phyloP scores from a whole-genome alignment of 768 basidiomycete genomes.

The Amanita fuliginea region DNA sequence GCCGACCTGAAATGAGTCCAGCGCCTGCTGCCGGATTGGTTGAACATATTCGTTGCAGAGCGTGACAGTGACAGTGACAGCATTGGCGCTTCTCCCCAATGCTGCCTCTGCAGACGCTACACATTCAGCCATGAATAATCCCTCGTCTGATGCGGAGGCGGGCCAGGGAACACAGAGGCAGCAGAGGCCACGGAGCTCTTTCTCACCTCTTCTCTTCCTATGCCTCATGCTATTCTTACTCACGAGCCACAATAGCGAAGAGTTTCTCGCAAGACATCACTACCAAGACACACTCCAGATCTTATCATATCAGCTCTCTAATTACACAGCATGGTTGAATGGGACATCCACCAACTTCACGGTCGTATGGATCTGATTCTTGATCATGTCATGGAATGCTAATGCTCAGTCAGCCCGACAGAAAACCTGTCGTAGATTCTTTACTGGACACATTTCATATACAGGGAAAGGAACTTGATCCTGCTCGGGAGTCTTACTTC shows the following conservation, averaged over 20 bases:
- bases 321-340: conserved; percentile 69
- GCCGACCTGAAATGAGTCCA: conserved; percentile 50
- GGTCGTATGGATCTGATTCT: conserved; percentile 31
- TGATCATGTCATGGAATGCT: background rate
- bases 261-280: conserved; percentile 49
- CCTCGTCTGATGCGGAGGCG: conserved; percentile 27
- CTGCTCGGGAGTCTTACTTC: conserved; percentile 47
- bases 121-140: conserved; percentile 14
- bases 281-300: conserved; percentile 55
- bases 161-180: conserved; percentile 18
- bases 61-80: background rate
- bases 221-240: conserved; percentile 70
- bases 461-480: conserved; percentile 31
- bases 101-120: conserved; percentile 9
- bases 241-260: conserved; percentile 63
- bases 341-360: conserved; percentile 56
- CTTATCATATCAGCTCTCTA: conserved; percentile 50
- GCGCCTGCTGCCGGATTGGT: conserved; percentile 37
- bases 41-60: conserved; percentile 21
- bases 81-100: background rate
- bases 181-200: conserved; percentile 39
- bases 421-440: conserved; percentile 28
- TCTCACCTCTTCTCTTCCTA: conserved; percentile 67
- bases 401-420: conserved; percentile 29
- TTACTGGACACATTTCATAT: conserved; percentile 40